Base-by-base conservation (phyloP, 495 filamentous ascomycete species). In the Aspergillus carlsbadensis region DNA sequence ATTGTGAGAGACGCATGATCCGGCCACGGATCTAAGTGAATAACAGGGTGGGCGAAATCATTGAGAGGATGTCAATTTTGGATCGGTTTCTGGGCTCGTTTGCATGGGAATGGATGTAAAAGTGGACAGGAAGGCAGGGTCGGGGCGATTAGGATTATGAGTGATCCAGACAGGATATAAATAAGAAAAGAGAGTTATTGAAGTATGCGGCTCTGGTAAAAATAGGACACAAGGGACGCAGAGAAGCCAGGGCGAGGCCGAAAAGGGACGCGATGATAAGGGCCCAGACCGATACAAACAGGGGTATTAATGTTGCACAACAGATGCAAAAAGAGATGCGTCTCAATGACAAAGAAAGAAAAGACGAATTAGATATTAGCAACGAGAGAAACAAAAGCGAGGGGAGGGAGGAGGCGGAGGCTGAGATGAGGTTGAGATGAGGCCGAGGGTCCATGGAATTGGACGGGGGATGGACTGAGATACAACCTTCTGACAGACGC, bases 1-100 rank as follows among this genome's bases (percentile, higher is more conserved):
- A 68, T 67, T 65, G 50, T 61, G 69, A 67, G 45, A 69, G 57
- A 69, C 56, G 69, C 72, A 75, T 75, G 63, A 68, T 71, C 66
- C 67, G 18, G 24, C 10, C 33, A 56, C 34, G 65, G 62, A 65
- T 65, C 63, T 68, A 67, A 22, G 40, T 26, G 33, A 45, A 31
- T 26, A 13, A 40, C n/a, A 49, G 37, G 26, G 14, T 14, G 1
- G 8, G 5, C 34, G 3, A 13, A 58, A 22, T 61, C 67, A 69
- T 72, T 63, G 64, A 40, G 13, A 53, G 35, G 21, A 48, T 14
- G 10, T 46, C 40, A 24, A 29, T n/a, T 11, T 21, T 31, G 39
- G 22, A 53, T n/a, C 36, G 13, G 37, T 33, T 41, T 13, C 18
- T 31, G 37, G 33, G 17, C 43, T 54, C n/a, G 33, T 47, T 34